These are phyloP conservation scores for Populus davidiana DNA, from an alignment of 345 rosid species.

Conservation along the genomic window DNA sequence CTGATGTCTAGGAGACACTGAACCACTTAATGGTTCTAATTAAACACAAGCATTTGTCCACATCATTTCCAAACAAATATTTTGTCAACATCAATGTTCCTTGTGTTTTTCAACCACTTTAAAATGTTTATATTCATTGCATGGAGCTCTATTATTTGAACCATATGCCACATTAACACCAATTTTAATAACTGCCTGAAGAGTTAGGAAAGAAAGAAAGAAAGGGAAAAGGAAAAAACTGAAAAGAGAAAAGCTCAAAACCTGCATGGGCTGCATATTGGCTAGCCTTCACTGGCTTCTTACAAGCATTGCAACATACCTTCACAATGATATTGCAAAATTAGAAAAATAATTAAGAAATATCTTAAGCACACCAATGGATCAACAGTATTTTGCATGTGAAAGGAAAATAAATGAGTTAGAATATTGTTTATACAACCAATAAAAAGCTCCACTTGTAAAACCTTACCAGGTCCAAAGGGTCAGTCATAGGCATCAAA, in stretches of 20 bases:
- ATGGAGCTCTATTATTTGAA: background rate
- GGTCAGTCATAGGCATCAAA: slow-evolving; percentile 57
- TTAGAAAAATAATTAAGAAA: slow-evolving; percentile 8
- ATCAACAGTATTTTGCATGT: background rate
- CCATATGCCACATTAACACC: background rate
- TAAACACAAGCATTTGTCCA: background rate
- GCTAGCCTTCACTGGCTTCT: slow-evolving; percentile 65
- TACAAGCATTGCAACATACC: slow-evolving; percentile 74
- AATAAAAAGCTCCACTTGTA: background rate
- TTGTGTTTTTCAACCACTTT: background rate
- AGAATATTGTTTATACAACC: background rate
- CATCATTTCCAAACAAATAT: background rate
- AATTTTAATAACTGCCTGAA: background rate
- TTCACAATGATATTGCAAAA: slow-evolving; percentile 26
- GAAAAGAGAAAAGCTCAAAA: slow-evolving; percentile 26
- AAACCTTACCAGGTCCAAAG: slow-evolving; percentile 54
- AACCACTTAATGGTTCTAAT: background rate
- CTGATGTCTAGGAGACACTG: background rate
- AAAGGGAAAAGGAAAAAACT: background rate
- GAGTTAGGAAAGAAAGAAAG: background rate
- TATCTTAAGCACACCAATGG: background rate
- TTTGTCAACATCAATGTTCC: background rate
- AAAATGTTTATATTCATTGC: background rate
- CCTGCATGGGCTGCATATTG: slow-evolving; percentile 68
- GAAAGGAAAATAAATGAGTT: background rate